Evolutionary conservation across 2,329 filamentous ascomycete genomes (phyloP), one percentile per base, ranked within the genome.

Genomic region (Elsinoe batatas): DNA sequence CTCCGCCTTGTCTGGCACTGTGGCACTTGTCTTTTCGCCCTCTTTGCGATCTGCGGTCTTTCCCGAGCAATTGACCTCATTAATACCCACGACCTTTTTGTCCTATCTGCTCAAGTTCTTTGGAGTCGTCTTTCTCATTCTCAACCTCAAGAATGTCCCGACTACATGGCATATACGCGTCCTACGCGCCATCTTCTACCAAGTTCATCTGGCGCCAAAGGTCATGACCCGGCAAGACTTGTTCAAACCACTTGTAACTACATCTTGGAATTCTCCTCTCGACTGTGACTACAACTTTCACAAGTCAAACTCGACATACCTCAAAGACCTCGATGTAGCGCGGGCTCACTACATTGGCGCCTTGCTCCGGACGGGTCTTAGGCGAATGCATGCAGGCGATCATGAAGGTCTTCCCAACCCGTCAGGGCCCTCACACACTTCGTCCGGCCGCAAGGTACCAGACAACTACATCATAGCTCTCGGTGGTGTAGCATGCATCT

Each of bases 241-340:
- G 61, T 93, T 91, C 74, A 79, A 82, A 49, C 84, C 87, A 47
- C 72, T 86, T 53, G 82, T 87, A 57, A 82, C 84, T 13, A 74
- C 76, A 37, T 81, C 84, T 5, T 81, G 83, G 65, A 80, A 85
- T 12, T 80, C 87, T 1, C 72, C 87, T 54, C 78, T 87, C 62
- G 89, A 95, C 71, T 88, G 84, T 64, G 91, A 95, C 72, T 89
- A 90, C 74, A 91, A 93, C 72, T 66, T 89, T 42, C 87, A 91
- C 77, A 90, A 91, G 68, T 84, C 83, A 59, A 88, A 90, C 73
- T 82, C 80, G 63, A 95, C 90, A 30, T 95, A 94, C 74, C 95
- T 95, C 67, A 76, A 83, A 61, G 89, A 95, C 70, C 82, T 94
- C 61, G 90, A 95, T 70, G 80, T 91, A 58, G 82, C 85, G 37